Evolutionary conservation across 352 stramenopile genomes (phyloP), one percentile per base, ranked within the genome.

Genomic region (Halophytophthora batemanensis): DNA sequence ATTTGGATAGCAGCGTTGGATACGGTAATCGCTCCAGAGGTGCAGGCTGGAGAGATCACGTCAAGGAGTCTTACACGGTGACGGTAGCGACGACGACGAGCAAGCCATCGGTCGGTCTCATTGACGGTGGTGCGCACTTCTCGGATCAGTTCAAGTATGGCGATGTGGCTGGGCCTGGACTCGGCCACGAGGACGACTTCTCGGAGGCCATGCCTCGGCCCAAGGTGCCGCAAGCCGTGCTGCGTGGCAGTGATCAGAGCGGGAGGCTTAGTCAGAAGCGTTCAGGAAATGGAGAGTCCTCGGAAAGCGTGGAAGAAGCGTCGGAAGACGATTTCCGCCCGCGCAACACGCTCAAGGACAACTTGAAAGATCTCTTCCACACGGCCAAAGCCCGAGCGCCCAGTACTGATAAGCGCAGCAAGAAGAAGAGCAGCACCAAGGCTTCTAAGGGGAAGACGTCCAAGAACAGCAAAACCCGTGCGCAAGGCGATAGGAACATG

Each of bases 341-440:
- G 17, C 64, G 59, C n/a, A 43, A 45, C 35, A 69, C 56, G 8
- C 36, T 77, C 12, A 69, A 76, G 31, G 56, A 69, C 2, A 68
- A 66, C 23, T 19, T 74, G 14, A 78, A 71, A 53, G 53, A 68
- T 29, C 56, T 77, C 3, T 74, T 81, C 25, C 61, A 66, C 34
- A 37, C 35, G 21, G 33, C 50, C 36, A 65, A 65, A 36, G 55
- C 23, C n/a, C 56, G 47, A 1, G 64, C 67, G 42, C 54, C 54
- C 8, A 68, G 45, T 47, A 28, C 36, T 6, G 58, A 58, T 19
- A 62, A 50, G 35, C 34, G 33, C 6, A 15, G 53, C 19, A 40
- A 21, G 12, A 41, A 28, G n/a, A 43, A 44, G 25, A 45, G 17
- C n/a, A 45, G 19, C 33, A 43, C 38, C 4, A 22, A 44, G 10